Percentiles rank a stretch among this genome's conserved stretches.
Conservation (phyloP, 805 yeast species). For the Zygosaccharomyces bailii region DNA sequence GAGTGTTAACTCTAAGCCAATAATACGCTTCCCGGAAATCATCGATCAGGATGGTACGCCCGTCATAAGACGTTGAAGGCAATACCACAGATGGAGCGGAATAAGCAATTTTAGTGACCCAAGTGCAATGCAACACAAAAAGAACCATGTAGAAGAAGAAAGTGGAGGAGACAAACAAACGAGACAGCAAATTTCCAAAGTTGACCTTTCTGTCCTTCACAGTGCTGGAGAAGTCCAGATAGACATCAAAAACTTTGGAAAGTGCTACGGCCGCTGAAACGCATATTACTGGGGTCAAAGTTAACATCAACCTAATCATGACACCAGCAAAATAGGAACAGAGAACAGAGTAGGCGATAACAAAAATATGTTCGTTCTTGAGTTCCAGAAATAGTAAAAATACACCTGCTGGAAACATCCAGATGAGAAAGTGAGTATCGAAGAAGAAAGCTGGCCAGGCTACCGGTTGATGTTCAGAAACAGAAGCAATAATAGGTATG, state of each 20-base stretch:
- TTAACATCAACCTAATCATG: slow-evolving; percentile 96
- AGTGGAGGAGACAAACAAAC: slow-evolving; percentile 57
- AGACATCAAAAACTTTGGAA: slow-evolving; percentile 78
- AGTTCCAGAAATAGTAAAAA: slow-evolving; percentile 86
- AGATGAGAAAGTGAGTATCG: slow-evolving; percentile 86
- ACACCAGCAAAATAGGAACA: slow-evolving; percentile 98
- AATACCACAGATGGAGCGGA: slow-evolving; percentile 97
- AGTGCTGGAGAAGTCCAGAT: slow-evolving; percentile 54
- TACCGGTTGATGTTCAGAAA: slow-evolving; percentile 99
- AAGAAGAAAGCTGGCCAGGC: slow-evolving; percentile 99
- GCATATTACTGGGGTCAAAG: slow-evolving; percentile 94
- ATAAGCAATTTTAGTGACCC: slow-evolving; percentile 95
- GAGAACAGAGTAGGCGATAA: slow-evolving; percentile 86
- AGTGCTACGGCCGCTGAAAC: slow-evolving; percentile 87
- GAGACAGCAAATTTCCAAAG: slow-evolving; percentile 47
- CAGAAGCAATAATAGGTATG: slow-evolving; percentile 97
- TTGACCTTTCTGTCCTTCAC: slow-evolving; percentile 14
- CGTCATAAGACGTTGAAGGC: slow-evolving; percentile 77
- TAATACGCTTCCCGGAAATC: slow-evolving; percentile 98
- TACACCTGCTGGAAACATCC: slow-evolving; percentile 98
- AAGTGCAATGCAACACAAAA: slow-evolving; percentile 92
- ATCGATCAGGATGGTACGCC: slow-evolving; percentile 79
- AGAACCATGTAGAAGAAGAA: slow-evolving; percentile 70
- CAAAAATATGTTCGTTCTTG: slow-evolving; percentile 87
- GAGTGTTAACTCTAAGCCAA: slow-evolving; percentile 97